Evolutionary conservation across 2,329 filamentous ascomycete species (phyloP).

Genomic region (Ambrosiella cleistominuta): DNA sequence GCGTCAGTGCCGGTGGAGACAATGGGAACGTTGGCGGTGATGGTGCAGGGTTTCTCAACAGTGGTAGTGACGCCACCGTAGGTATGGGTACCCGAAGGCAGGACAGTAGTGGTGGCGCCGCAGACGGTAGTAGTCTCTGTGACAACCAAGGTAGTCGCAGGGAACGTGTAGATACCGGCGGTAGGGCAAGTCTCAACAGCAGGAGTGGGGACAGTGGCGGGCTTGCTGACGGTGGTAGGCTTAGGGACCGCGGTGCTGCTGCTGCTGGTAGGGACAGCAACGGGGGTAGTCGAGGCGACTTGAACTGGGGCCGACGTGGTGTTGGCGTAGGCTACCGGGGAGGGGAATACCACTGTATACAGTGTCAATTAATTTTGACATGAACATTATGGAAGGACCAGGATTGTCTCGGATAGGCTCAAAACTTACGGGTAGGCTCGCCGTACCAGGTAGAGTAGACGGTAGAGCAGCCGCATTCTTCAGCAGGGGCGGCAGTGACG

Average conservation of each 20-base stretch:
- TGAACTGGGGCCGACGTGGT: slow-evolving; percentile 4
- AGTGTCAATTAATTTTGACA: not conserved
- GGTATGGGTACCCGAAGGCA: slow-evolving; percentile 48
- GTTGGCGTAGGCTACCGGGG: slow-evolving; percentile 1
- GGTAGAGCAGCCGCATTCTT: slow-evolving; percentile 50
- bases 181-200: slow-evolving; percentile 38
- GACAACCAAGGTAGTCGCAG: slow-evolving; percentile 52
- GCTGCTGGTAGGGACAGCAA: slow-evolving; percentile 15
- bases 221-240: slow-evolving; percentile 21
- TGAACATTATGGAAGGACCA: not conserved
- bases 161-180: slow-evolving; percentile 59
- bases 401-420: not conserved
- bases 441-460: slow-evolving; percentile 56
- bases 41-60: slow-evolving; percentile 46
- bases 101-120: slow-evolving; percentile 41
- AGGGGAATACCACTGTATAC: slow-evolving; percentile 15
- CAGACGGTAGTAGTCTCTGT: slow-evolving; percentile 50
- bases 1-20: slow-evolving; percentile 38
- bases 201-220: slow-evolving; percentile 33
- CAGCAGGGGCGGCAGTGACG: slow-evolving; percentile 22
- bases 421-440: slow-evolving; percentile 41
- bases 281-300: not conserved
- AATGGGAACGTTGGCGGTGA: slow-evolving; percentile 53
- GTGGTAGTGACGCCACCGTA: slow-evolving; percentile 56
- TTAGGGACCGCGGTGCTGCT: slow-evolving; percentile 24